A percentile compares a stretch with the other conserved stretches of the same genome.
Conservation (phyloP, 2,329 filamentous ascomycete genomes). For the Alternaria infectoria region DNA sequence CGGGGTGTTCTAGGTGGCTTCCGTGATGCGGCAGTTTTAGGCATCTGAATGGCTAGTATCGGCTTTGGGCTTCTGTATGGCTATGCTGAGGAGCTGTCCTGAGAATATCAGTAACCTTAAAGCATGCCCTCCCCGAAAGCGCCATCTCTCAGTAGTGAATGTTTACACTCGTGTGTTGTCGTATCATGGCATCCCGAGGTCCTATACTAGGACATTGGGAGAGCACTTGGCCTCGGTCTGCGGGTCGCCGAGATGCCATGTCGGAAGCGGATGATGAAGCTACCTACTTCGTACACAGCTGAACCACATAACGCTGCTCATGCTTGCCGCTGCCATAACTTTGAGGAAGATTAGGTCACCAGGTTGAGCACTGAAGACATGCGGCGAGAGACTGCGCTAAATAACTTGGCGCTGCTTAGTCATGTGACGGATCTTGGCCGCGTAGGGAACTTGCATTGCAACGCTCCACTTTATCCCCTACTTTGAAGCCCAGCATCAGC, state of each 20-base stretch:
- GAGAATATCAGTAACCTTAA: neutral
- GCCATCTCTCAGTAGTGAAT: neutral
- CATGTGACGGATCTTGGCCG: conserved; percentile 8
- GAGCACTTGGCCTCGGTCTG: neutral
- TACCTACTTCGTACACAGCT: too few species aligned
- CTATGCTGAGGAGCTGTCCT: neutral
- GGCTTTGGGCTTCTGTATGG: neutral
- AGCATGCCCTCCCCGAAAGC: neutral
- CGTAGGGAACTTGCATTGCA: conserved; percentile 9
- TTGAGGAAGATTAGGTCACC: neutral
- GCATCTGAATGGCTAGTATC: neutral
- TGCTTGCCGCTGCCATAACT: neutral
- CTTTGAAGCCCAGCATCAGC: conserved; percentile 9
- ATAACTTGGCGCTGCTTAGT: conserved; percentile 16
- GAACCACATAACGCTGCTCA: neutral
- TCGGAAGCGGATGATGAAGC: neutral
- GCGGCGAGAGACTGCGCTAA: conserved; percentile 1
- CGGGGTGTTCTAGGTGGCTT: neutral
- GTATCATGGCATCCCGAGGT: neutral
- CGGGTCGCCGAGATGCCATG: neutral
- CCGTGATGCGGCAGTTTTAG: neutral
- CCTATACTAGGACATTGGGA: neutral
- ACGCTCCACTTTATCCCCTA: conserved; percentile 18
- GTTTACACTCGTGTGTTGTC: neutral
- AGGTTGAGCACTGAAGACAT: neutral